A percentile compares a stretch with the other conserved stretches of the same genome.
These are phyloP conservation scores for Moesziomyces antarcticus DNA, from an alignment of 1,284 basidiomycete species.

Conservation along the genomic window DNA sequence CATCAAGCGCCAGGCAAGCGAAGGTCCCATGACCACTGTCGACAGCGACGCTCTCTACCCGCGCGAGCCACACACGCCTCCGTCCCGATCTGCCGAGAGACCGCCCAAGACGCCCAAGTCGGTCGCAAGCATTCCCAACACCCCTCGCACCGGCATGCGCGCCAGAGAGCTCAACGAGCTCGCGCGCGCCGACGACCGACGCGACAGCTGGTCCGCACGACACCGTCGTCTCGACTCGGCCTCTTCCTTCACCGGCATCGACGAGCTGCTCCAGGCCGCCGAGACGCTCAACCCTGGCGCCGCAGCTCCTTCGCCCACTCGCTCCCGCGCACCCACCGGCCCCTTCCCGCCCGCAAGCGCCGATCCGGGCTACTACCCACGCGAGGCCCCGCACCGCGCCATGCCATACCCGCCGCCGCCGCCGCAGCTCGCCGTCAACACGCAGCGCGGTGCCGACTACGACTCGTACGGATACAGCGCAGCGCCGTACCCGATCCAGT, in stretches of 20 bases:
- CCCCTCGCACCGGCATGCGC: slow-evolving; percentile 40
- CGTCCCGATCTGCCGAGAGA: slow-evolving; percentile 27
- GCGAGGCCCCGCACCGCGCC: slow-evolving; percentile 29
- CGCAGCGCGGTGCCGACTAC: slow-evolving; percentile 28
- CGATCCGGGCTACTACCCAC: slow-evolving; percentile 25
- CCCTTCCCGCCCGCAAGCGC: slow-evolving; percentile 18
- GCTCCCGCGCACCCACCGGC: slow-evolving; percentile 17
- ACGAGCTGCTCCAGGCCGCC: slow-evolving; percentile 66
- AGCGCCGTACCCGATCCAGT: slow-evolving; percentile 27
- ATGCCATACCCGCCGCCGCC: slow-evolving; percentile 29
- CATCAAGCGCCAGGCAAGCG: slow-evolving; percentile 47
- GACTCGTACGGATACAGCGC: slow-evolving; percentile 34
- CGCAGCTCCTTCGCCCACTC: slow-evolving; percentile 35
- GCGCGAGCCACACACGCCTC: slow-evolving; percentile 35
- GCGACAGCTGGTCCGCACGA: slow-evolving; percentile 38
- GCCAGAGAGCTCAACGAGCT: slow-evolving; percentile 37
- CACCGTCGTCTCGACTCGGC: slow-evolving; percentile 44
- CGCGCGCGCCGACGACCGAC: slow-evolving; percentile 30
- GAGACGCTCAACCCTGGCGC: slow-evolving; percentile 61
- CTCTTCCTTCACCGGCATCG: slow-evolving; percentile 61
- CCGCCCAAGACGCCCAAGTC: slow-evolving; percentile 47
- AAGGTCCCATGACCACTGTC: slow-evolving; percentile 33
- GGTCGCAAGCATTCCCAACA: slow-evolving; percentile 30
- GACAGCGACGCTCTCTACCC: slow-evolving; percentile 19
- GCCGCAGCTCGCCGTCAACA: slow-evolving; percentile 21